Percentiles rank a stretch among this genome's conserved stretches.
Conservation (phyloP, 768 basidiomycete species). For the Exsudoporus frostii region DNA sequence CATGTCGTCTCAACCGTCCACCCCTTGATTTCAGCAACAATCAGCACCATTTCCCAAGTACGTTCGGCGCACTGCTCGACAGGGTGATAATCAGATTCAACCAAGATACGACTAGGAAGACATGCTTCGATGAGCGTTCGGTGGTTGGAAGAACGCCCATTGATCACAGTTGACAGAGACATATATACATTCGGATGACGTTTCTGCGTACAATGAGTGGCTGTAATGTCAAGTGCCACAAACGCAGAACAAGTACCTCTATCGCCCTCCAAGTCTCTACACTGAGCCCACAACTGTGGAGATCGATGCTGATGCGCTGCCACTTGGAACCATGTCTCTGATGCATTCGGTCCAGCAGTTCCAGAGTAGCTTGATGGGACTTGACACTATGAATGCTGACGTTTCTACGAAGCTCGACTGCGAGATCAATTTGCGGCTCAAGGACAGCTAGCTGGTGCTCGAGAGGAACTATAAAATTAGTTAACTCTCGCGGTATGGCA, state of each 20-base stretch:
- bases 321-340: constrained; percentile 56
- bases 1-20: constrained; percentile 73
- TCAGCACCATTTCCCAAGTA: constrained; percentile 76
- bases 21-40: constrained; percentile 69
- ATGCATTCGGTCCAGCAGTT: constrained; percentile 59
- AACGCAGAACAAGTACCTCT: constrained; percentile 49
- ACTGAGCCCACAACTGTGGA: constrained; percentile 89
- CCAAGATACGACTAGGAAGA: constrained; percentile 65
- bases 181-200: constrained; percentile 76
- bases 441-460: constrained; percentile 80
- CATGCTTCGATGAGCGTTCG: constrained; percentile 62
- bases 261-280: constrained; percentile 70
- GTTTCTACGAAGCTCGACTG: constrained; percentile 72
- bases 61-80: constrained; percentile 52
- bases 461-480: constrained; percentile 76
- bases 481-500: constrained; percentile 51
- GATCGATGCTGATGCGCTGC: constrained; percentile 70
- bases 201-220: constrained; percentile 43
- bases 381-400: constrained; percentile 89
- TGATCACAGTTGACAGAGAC: constrained; percentile 85
- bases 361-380: constrained; percentile 62
- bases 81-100: constrained; percentile 83
- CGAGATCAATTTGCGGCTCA: constrained; percentile 82
- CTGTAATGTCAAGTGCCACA: neutral
- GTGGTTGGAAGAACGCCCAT: constrained; percentile 65